These are phyloP conservation scores for Acanthamoeba healyi DNA, from an alignment of 208 protist species.

Conservation along the genomic window DNA sequence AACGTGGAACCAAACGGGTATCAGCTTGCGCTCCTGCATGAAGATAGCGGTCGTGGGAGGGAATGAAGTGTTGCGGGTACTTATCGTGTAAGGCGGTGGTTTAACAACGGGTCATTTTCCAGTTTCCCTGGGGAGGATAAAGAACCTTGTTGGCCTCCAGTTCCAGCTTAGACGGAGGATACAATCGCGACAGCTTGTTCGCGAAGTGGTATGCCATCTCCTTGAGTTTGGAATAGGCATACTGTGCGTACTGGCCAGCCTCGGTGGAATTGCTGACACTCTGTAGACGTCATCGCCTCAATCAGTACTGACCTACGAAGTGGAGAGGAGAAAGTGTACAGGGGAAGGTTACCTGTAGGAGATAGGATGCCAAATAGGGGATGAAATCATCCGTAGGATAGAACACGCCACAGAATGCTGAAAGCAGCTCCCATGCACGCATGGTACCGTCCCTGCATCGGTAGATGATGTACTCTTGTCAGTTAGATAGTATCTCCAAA, in stretches of 20 bases:
- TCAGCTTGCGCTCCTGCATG: neutral
- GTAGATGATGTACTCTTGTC: too few relatives aligned
- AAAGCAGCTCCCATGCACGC: slow-evolving; percentile 3
- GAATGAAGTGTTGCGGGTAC: too few relatives aligned
- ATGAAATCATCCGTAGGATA: neutral
- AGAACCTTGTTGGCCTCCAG: neutral
- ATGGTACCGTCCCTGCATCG: neutral
- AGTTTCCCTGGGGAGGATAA: too few relatives aligned
- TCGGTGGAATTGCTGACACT: neutral
- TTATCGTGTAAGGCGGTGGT: too few relatives aligned
- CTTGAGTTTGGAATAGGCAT: neutral
- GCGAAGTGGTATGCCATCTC: neutral
- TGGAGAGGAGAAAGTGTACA: neutral
- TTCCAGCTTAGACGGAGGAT: neutral
- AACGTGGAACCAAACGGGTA: neutral
- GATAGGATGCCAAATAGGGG: neutral
- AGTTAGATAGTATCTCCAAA: too few relatives aligned
- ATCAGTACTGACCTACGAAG: too few relatives aligned
- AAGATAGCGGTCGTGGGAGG: neutral
- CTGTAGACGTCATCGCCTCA: neutral
- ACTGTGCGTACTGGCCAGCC: neutral
- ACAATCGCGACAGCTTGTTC: neutral
- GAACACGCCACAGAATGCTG: slow-evolving; percentile 31
- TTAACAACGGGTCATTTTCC: too few relatives aligned
- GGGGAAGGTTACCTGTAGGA: neutral